Conservation (phyloP, 179 eudicot species). For the Vitellaria paradoxa region DNA sequence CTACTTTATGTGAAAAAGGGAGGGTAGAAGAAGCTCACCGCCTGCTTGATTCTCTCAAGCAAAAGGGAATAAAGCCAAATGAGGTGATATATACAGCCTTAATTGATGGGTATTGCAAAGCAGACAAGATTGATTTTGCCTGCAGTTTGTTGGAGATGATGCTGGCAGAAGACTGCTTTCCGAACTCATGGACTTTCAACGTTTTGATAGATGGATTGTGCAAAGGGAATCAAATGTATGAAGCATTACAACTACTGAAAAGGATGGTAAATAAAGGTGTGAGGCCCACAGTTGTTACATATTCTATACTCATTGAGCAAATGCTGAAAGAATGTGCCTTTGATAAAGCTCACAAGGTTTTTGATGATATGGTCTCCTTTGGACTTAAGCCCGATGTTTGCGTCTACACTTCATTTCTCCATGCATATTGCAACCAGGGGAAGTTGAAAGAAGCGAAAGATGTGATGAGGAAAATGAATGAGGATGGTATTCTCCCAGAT, state of each 20-base stretch:
- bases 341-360: conserved; percentile 54
- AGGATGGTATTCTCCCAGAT: conserved; percentile 56
- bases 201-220: conserved; percentile 59
- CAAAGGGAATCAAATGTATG: conserved; percentile 37
- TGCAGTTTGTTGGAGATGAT: conserved; percentile 41
- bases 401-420: conserved; percentile 65
- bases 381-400: conserved; percentile 80
- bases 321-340: conserved; percentile 61
- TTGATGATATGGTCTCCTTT: conserved; percentile 50
- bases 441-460: conserved; percentile 67
- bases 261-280: conserved; percentile 48
- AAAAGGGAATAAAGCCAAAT: conserved; percentile 51
- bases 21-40: conserved; percentile 46
- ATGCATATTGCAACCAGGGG: conserved; percentile 66
- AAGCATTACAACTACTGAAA: conserved; percentile 38
- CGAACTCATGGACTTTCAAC: conserved; percentile 56
- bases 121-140: conserved; percentile 46
- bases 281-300: conserved; percentile 52
- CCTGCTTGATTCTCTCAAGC: conserved; percentile 43
- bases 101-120: conserved; percentile 54
- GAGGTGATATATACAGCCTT: conserved; percentile 53
- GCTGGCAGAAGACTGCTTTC: conserved; percentile 44
- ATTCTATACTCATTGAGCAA: conserved; percentile 60
- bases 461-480: conserved; percentile 57
- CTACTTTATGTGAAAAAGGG: conserved; percentile 52